Percentiles rank a stretch among this genome's conserved stretches.
These are phyloP conservation scores for Musa beccarii DNA, from an alignment of 176 grass and related monocot genomes.

Conservation along the genomic window DNA sequence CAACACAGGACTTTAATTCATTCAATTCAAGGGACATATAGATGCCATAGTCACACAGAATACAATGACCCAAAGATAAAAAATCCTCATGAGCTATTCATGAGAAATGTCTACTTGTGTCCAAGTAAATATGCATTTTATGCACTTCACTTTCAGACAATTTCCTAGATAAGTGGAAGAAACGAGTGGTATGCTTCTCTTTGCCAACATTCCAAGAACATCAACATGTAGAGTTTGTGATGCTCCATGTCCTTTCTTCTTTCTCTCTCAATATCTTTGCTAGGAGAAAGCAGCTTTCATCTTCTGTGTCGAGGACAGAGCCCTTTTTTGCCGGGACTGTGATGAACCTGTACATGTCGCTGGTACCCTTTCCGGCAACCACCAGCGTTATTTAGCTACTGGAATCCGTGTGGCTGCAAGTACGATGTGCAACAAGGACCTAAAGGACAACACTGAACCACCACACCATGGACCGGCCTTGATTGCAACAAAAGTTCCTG, in stretches of 20 bases:
- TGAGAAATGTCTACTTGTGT: too few species aligned
- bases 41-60: too few species aligned
- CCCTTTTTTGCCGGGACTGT: slow-evolving; percentile 93
- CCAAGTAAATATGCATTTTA: too few species aligned
- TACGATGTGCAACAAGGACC: slow-evolving; percentile 23
- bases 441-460: slow-evolving; percentile 26
- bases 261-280: background rate
- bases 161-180: too few species aligned
- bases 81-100: too few species aligned
- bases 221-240: background rate
- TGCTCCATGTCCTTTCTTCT: background rate
- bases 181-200: background rate
- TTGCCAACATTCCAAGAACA: background rate
- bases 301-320: slow-evolving; percentile 97
- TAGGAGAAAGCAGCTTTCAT: slow-evolving; percentile 97
- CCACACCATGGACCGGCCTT: slow-evolving; percentile 24
- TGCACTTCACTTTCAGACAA: too few species aligned
- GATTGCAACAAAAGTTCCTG: slow-evolving; percentile 28
- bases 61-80: too few species aligned
- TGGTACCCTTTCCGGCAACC: slow-evolving; percentile 70
- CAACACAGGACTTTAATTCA: too few species aligned
- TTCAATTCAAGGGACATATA: too few species aligned
- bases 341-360: slow-evolving; percentile 84
- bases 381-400: slow-evolving; percentile 92
- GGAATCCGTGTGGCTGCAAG: slow-evolving; percentile 80